These are phyloP conservation scores for Termitomyces heimii DNA, from an alignment of 768 basidiomycete genomes.

Conservation along the genomic window DNA sequence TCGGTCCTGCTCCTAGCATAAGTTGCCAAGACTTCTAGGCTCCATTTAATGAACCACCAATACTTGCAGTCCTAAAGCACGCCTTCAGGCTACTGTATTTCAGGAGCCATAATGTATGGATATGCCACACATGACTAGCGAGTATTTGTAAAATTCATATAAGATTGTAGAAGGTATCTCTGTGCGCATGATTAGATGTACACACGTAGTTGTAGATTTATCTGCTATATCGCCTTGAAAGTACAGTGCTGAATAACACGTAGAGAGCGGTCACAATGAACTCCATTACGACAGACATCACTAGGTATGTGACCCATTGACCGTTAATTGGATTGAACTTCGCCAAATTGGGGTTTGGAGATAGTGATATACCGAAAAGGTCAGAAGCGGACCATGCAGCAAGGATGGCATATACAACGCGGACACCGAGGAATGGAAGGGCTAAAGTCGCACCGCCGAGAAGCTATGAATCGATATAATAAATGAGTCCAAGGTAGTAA, in stretches of 20 bases:
- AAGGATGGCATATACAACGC: constrained; percentile 53
- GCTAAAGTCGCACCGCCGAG: constrained; percentile 47
- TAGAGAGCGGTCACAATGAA: constrained; percentile 44
- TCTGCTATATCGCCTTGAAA: constrained; percentile 24
- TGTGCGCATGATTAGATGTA: not conserved
- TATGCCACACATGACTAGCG: not conserved
- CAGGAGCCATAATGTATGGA: not conserved
- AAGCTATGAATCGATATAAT: constrained; percentile 32
- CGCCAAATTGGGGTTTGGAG: constrained; percentile 37
- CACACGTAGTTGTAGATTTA: not conserved
- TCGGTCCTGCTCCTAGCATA: not conserved
- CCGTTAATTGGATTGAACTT: constrained; percentile 55
- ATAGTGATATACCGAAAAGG: constrained; percentile 29
- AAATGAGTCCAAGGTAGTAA: not conserved
- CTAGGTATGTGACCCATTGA: constrained; percentile 51
- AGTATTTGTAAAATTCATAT: not conserved
- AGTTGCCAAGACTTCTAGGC: not conserved
- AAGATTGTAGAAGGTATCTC: constrained; percentile 1
- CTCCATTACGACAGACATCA: constrained; percentile 59
- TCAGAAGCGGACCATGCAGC: constrained; percentile 51
- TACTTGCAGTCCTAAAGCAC: not conserved
- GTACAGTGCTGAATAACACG: constrained; percentile 38
- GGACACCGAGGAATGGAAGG: constrained; percentile 55
- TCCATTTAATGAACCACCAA: not conserved
- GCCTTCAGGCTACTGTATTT: not conserved